Evolutionary conservation across 768 basidiomycete species (phyloP).

Genomic region (Boletellus emodensis): DNA sequence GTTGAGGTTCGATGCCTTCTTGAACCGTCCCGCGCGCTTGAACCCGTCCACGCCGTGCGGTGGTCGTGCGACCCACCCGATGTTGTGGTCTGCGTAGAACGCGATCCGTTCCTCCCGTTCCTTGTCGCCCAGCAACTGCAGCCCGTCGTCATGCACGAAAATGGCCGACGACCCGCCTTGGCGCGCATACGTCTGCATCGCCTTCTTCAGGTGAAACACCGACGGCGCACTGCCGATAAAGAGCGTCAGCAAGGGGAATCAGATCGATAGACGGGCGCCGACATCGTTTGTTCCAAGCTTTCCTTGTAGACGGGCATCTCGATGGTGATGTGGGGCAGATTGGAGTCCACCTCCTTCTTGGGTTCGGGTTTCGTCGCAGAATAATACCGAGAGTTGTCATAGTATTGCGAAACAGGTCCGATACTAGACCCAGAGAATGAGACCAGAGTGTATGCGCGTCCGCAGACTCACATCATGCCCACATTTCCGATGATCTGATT

Average conservation of each 20-base stretch:
- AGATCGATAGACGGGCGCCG: constrained; percentile 27
- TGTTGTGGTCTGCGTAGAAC: constrained; percentile 55
- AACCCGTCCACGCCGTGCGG: constrained; percentile 33
- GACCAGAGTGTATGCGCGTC: background rate
- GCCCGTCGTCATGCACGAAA: constrained; percentile 60
- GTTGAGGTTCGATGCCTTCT: constrained; percentile 93
- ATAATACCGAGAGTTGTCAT: constrained; percentile 82
- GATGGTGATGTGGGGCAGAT: constrained; percentile 71
- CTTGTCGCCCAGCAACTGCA: constrained; percentile 44
- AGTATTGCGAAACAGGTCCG: constrained; percentile 82
- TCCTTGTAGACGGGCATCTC: constrained; percentile 91
- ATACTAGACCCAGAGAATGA: constrained; percentile 38
- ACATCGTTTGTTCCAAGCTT: constrained; percentile 79
- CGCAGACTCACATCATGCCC: constrained; percentile 53
- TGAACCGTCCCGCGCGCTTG: constrained; percentile 74
- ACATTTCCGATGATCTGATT: constrained; percentile 64
- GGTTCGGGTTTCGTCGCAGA: constrained; percentile 61
- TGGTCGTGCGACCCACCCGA: constrained; percentile 61
- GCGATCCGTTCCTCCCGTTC: constrained; percentile 47
- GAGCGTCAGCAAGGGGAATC: background rate
- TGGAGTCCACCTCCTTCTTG: constrained; percentile 59
- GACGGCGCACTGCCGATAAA: constrained; percentile 52
- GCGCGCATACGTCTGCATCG: constrained; percentile 61
- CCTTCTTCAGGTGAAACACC: constrained; percentile 60
- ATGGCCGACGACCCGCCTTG: constrained; percentile 59